Conservation (phyloP, 2,329 filamentous ascomycete genomes). For the Metarhizium robertsii region DNA sequence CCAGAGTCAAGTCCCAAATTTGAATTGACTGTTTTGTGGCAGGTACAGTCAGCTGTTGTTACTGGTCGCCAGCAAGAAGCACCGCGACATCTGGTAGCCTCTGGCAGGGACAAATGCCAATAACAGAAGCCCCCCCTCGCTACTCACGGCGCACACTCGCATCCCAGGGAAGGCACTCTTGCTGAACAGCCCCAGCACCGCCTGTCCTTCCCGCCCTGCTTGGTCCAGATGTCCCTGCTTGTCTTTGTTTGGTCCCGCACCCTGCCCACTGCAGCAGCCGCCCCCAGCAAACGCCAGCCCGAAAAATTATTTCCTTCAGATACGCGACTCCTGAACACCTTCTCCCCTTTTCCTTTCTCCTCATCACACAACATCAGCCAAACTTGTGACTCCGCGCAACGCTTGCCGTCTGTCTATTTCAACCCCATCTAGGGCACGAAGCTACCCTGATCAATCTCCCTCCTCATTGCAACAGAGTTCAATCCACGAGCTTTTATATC, state of each 20-base stretch:
- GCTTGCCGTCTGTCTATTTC: conserved; percentile 35
- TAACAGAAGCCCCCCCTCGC: no score
- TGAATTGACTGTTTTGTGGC: no score
- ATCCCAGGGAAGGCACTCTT: no score
- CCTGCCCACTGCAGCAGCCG: conserved; percentile 5
- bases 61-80: no score
- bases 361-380: conserved; percentile 35
- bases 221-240: background rate
- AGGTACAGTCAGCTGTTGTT: no score
- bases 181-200: background rate
- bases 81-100: no score
- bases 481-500: conserved; percentile 31
- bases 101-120: no score
- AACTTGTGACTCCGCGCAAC: conserved; percentile 38
- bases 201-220: background rate
- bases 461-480: conserved; percentile 66
- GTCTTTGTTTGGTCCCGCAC: background rate
- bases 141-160: no score
- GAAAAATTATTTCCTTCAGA: conserved; percentile 33
- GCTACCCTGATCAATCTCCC: conserved; percentile 61
- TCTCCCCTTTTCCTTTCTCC: conserved; percentile 22
- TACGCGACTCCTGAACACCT: conserved; percentile 18
- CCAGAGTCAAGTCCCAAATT: no score
- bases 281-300: conserved; percentile 8
- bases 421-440: conserved; percentile 71